Conservation (phyloP, 1,139 yeast species). For the Scheffersomyces insectosa region DNA sequence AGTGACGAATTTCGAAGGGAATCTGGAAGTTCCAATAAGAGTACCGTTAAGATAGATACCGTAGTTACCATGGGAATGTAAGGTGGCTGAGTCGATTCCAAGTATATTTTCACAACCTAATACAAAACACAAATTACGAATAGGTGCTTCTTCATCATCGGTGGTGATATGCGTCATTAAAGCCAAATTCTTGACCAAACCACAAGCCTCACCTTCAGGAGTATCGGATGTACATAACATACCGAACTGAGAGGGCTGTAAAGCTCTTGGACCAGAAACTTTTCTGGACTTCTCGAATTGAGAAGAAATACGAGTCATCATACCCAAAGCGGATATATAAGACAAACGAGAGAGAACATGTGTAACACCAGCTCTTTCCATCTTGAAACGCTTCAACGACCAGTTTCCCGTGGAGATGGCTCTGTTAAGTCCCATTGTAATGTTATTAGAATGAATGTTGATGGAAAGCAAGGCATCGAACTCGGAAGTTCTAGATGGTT, state of each 20-base stretch:
- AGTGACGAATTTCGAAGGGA: constrained; percentile 76
- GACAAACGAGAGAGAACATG: constrained; percentile 90
- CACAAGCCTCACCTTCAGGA: constrained; percentile 99
- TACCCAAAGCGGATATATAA: constrained; percentile 93
- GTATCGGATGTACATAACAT: constrained; percentile 99
- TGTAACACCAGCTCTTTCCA: constrained; percentile 99
- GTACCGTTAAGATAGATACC: constrained; percentile 95
- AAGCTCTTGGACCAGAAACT: constrained; percentile 98
- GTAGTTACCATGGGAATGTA: constrained; percentile 74
- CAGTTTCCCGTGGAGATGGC: constrained; percentile 99
- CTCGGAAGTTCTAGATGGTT: constrained; percentile 92
- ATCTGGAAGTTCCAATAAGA: constrained; percentile 83
- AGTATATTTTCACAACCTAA: constrained; percentile 90
- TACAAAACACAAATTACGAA: constrained; percentile 69
- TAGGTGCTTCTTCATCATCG: constrained; percentile 94
- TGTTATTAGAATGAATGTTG: constrained; percentile 87
- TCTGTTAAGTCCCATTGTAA: constrained; percentile 91
- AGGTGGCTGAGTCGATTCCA: constrained; percentile 77
- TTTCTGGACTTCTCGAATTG: constrained; percentile 97
- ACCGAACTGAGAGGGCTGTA: constrained; percentile 98
- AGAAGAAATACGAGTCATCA: constrained; percentile 99
- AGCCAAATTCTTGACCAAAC: constrained; percentile 93
- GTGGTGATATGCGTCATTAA: constrained; percentile 98
- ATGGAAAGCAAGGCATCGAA: constrained; percentile 90
- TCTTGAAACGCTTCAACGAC: constrained; percentile 97